phyloP scores from a whole-genome alignment of 106 monocot species.

The Vanilla planifolia region DNA sequence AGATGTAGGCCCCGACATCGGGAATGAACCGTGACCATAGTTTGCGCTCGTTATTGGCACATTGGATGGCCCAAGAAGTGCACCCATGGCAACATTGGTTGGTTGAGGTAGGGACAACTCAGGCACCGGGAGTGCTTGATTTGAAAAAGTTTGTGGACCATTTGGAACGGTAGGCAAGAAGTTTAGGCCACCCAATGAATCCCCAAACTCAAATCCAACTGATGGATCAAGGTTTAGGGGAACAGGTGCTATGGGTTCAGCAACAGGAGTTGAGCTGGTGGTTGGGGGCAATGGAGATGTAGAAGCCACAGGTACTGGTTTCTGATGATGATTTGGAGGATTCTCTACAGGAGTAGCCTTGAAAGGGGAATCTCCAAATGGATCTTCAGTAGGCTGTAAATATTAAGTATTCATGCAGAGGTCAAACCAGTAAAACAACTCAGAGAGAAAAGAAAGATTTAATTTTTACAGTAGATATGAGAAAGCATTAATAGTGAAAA shows the following conservation, averaged over 20 bases:
- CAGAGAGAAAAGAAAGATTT: too few relatives aligned
- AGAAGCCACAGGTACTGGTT: slow-evolving; percentile 5
- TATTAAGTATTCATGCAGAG: too few relatives aligned
- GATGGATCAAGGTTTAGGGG: slow-evolving; percentile 15
- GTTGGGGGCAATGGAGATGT: slow-evolving; percentile 24
- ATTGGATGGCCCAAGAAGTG: not conserved
- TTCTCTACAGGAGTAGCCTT: slow-evolving; percentile 45
- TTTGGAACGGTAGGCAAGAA: slow-evolving; percentile 22
- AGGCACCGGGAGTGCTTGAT: slow-evolving; percentile 1
- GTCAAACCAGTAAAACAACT: too few relatives aligned
- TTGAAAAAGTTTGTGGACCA: slow-evolving; percentile 19
- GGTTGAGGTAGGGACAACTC: slow-evolving; percentile 9
- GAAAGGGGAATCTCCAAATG: slow-evolving; percentile 83
- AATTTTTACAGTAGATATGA: too few relatives aligned
- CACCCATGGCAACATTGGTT: slow-evolving; percentile 14
- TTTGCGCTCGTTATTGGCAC: not conserved
- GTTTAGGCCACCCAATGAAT: slow-evolving; percentile 39
- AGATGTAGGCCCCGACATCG: not conserved
- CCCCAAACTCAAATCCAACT: slow-evolving; percentile 54
- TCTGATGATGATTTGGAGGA: slow-evolving; percentile 22
- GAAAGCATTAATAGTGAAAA: too few relatives aligned
- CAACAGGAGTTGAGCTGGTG: slow-evolving; percentile 5
- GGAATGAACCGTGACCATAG: not conserved
- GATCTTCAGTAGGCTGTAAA: slow-evolving; percentile 55
- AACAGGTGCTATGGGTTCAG: slow-evolving; percentile 9